phyloP scores from a whole-genome alignment of 768 basidiomycete species.

The Lactarius sanguifluus region DNA sequence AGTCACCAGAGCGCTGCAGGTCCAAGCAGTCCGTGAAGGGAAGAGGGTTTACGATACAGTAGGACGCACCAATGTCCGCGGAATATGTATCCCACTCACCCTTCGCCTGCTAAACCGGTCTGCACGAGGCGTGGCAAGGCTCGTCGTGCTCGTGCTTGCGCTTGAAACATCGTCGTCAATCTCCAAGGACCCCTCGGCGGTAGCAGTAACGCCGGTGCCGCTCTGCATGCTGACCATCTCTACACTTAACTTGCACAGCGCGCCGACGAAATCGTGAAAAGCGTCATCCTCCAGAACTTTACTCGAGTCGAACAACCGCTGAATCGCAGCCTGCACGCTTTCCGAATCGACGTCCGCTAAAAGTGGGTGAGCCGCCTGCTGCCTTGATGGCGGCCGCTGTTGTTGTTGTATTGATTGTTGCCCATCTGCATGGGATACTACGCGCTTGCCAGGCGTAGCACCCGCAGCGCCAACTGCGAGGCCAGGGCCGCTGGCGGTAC shows the following conservation, averaged over 20 bases:
- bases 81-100: slow-evolving; percentile 87
- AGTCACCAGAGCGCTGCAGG: slow-evolving; percentile 80
- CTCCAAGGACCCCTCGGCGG: slow-evolving; percentile 17
- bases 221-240: slow-evolving; percentile 94
- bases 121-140: slow-evolving; percentile 44
- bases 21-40: slow-evolving; percentile 1
- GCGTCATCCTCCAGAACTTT: slow-evolving; percentile 81
- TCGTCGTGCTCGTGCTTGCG: slow-evolving; percentile 33
- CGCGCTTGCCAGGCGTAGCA: slow-evolving; percentile 9
- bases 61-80: slow-evolving; percentile 66
- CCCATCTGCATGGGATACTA: slow-evolving; percentile 13
- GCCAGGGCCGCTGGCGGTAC: slow-evolving; percentile 34
- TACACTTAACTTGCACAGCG: slow-evolving; percentile 80
- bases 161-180: slow-evolving; percentile 42
- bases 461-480: slow-evolving; percentile 30
- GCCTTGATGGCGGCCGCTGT: slow-evolving; percentile 22
- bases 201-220: slow-evolving; percentile 31
- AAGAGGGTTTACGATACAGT: background rate
- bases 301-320: slow-evolving; percentile 82
- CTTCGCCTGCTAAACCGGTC: slow-evolving; percentile 55
- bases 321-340: slow-evolving; percentile 68
- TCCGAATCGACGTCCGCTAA: slow-evolving; percentile 75
- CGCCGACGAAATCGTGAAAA: slow-evolving; percentile 72
- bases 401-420: slow-evolving; percentile 13
- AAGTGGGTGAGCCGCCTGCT: slow-evolving; percentile 48